Conservation (phyloP, 2,329 filamentous ascomycete genomes). For the Elsinoe fawcettii region DNA sequence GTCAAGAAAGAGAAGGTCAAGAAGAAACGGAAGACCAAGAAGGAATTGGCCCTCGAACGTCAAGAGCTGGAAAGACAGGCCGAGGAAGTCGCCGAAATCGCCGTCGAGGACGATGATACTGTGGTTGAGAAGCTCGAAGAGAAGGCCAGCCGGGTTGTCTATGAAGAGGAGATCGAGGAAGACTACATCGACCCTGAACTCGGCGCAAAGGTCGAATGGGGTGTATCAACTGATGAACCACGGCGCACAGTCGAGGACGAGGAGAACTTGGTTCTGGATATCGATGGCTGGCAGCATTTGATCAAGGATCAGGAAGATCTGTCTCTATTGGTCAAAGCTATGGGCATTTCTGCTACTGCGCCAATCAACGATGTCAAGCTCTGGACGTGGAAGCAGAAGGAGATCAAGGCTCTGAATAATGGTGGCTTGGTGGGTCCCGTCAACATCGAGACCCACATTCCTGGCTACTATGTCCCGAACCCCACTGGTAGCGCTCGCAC, state of each 20-base stretch:
- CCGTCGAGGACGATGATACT: constrained; percentile 25
- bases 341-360: constrained; percentile 41
- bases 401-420: constrained; percentile 61
- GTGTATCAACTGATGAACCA: constrained; percentile 52
- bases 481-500: constrained; percentile 78
- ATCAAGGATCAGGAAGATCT: constrained; percentile 64
- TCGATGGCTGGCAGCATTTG: constrained; percentile 62
- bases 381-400: constrained; percentile 66
- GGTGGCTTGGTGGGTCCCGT: constrained; percentile 48
- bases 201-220: constrained; percentile 49
- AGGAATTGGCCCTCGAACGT: constrained; percentile 62
- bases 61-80: constrained; percentile 47
- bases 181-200: constrained; percentile 39
- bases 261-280: constrained; percentile 54
- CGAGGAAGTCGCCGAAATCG: constrained; percentile 24
- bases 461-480: constrained; percentile 77
- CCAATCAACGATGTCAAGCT: constrained; percentile 51
- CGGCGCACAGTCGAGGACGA: constrained; percentile 61
- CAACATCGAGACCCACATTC: constrained; percentile 47
- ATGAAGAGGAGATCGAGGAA: constrained; percentile 35
- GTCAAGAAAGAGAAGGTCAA: constrained; percentile 36
- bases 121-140: constrained; percentile 31
- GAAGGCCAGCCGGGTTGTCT: constrained; percentile 41
- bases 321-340: constrained; percentile 45
- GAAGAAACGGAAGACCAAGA: constrained; percentile 66